Conservation (phyloP, 2,329 filamentous ascomycete species). For the Cytospora piceae region DNA sequence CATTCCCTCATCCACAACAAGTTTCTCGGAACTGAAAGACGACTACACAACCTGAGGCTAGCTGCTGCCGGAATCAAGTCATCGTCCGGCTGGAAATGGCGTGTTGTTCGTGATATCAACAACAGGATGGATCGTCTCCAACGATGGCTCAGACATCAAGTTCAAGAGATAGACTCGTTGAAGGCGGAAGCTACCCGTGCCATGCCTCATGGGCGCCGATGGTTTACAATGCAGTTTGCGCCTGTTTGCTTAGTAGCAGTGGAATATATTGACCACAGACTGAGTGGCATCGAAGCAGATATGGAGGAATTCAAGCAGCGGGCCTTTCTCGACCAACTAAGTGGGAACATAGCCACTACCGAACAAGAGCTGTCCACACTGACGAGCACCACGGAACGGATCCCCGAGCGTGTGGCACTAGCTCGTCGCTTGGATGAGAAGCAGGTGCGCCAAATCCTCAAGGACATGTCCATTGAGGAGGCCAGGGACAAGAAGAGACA, state of each 20-base stretch:
- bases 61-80: slow-evolving; percentile 1
- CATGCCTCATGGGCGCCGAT: not conserved
- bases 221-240: not conserved
- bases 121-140: not conserved
- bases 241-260: not conserved
- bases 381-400: not conserved
- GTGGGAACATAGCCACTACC: not conserved
- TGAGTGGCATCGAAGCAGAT: not conserved
- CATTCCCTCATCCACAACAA: not conserved
- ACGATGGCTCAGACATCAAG: not conserved
- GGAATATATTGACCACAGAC: not conserved
- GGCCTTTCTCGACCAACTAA: not conserved
- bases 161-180: not conserved
- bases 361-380: not conserved
- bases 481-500: slow-evolving; percentile 3
- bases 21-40: not conserved
- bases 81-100: not conserved
- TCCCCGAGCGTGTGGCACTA: not conserved
- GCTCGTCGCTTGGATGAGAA: not conserved
- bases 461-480: not conserved
- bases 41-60: not conserved
- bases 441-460: not conserved
- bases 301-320: not conserved
- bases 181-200: not conserved
- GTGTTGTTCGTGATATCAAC: not conserved